Base-by-base conservation (phyloP, 805 yeast species). In the Komagataella kurtzmanii region DNA sequence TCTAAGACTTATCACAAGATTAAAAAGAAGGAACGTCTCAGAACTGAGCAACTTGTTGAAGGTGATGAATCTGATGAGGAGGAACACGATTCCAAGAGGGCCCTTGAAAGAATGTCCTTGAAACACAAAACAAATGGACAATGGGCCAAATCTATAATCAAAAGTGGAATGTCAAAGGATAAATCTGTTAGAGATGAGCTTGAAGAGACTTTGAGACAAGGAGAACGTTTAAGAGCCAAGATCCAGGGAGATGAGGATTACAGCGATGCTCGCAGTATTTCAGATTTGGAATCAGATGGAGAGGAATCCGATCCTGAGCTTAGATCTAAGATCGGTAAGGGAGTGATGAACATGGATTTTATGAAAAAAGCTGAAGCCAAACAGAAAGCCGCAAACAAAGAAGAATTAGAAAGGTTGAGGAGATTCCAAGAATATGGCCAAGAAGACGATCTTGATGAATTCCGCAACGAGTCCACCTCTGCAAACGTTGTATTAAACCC, bases 151-250 rank as follows among this genome's bases (percentile, higher is more conserved):
- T 80, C 85, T 50, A 81, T 91, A 88, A 80, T 89, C 50, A 85
- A 83, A 58, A 86, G 89, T 58, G 98, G 97, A 14, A 76, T 93
- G 75, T 77, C 90, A 44, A 90, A 91, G 59, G 98, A 91, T 64
- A 79, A 83, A 43, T 80, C 79, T 40, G 85, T 85, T 18, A 75
- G 98, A 60, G 85, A 80, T 7, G 98, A 93, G 61, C 77, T 91
- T 74, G 98, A 93, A 67, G 97, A 88, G 60, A 90, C 90, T 97
- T 69, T 91, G 54, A 76, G 88, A 61, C 87, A 86, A 61, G 93
- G 96, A 46, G 96, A 90, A 60, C 73, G 75, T 51, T 72, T 91
- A 54, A 79, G 84, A 51, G 67, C 79, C 49, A 87, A 84, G 61
- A 86, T 91, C 55, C 63, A 85, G 52, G 95, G 89, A 7, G 73